phyloP scores from a whole-genome alignment of 2,329 filamentous ascomycete genomes.

The Neonectria magnoliae region DNA sequence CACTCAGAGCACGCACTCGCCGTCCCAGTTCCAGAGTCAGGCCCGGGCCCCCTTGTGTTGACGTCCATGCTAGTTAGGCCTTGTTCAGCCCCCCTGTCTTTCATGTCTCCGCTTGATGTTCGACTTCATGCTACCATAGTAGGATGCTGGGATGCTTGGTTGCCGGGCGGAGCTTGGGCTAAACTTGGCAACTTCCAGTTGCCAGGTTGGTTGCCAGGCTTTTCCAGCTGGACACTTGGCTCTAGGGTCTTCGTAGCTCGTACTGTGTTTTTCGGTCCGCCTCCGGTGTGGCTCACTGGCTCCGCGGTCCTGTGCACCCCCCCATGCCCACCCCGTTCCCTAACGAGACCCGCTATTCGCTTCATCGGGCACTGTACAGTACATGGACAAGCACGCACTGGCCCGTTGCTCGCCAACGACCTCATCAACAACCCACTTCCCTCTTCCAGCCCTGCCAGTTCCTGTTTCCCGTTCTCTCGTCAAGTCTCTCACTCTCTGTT shows the following conservation, averaged over 20 bases:
- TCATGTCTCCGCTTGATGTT: conserved; percentile 19
- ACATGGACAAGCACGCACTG: conserved; percentile 27
- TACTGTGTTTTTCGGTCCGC: conserved; percentile 33
- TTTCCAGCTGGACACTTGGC: neutral
- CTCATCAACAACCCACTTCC: conserved; percentile 35
- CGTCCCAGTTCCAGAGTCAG: neutral
- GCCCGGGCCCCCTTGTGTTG: neutral
- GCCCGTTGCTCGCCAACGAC: conserved; percentile 37
- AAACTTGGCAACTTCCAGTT: conserved; percentile 28
- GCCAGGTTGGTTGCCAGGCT: neutral
- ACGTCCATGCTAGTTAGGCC: neutral
- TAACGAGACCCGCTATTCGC: conserved; percentile 32
- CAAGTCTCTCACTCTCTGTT: conserved; percentile 21
- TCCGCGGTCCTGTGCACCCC: conserved; percentile 11
- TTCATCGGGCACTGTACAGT: conserved; percentile 24
- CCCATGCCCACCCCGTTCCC: conserved; percentile 3
- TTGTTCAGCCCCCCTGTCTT: conserved; percentile 16
- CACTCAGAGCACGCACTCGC: neutral
- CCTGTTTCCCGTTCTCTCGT: conserved; percentile 22
- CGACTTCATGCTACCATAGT: neutral
- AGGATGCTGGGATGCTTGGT: conserved; percentile 21
- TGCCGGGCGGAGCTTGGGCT: conserved; percentile 37
- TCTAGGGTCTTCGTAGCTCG: neutral
- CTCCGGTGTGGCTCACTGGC: conserved; percentile 36
- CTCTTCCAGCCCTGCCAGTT: conserved; percentile 17